Evolutionary conservation across 805 yeast genomes (phyloP), one percentile per base, ranked within the genome.

Genomic region (Starmerella geochares): DNA sequence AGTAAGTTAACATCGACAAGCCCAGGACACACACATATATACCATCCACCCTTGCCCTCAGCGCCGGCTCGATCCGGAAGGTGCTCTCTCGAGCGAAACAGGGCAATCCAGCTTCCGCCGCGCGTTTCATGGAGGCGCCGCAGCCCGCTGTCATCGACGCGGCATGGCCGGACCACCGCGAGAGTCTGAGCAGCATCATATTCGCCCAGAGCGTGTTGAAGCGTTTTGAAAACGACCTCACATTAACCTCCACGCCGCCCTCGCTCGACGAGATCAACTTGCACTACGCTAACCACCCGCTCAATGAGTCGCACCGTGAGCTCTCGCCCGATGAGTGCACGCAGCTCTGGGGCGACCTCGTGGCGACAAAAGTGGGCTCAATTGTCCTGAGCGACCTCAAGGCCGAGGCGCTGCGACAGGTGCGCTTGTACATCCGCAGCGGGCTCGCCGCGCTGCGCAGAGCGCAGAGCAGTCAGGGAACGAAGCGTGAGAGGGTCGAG

Each of bases 111-210:
- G n/a, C n/a, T n/a, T n/a, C n/a, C n/a, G n/a, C n/a, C n/a, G n/a
- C n/a, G n/a, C n/a, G 38, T 24, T 7, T 11, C 10, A 37, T 37
- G 41, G 29, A 23, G 29, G 29, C 11, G 6, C 9, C 16, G 24
- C 33, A 40, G 33, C 25, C 44, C 9, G 33, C 17, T 7, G 16
- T 19, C 24, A 8, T 27, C 7, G 44, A 17, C 11, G 31, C 3
- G 13, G 48, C 65, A 23, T 40, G 52, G 53, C 51, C 51, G 4
- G 51, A 51, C 21, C 54, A 51, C 33, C 19, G 43, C n/a, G 51
- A 51, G 7, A 49, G 44, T 8, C 52, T 52, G 28, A 17, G 21
- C 21, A 19, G 39, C 46, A 28, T 52, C 31, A 33, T 49, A 5
- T 48, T 40, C 23, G 53, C 50, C 19, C 55, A 52, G 37, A 41